Conservation (phyloP, 2,329 filamentous ascomycete species). For the Pyrenophora tritici-repentis region DNA sequence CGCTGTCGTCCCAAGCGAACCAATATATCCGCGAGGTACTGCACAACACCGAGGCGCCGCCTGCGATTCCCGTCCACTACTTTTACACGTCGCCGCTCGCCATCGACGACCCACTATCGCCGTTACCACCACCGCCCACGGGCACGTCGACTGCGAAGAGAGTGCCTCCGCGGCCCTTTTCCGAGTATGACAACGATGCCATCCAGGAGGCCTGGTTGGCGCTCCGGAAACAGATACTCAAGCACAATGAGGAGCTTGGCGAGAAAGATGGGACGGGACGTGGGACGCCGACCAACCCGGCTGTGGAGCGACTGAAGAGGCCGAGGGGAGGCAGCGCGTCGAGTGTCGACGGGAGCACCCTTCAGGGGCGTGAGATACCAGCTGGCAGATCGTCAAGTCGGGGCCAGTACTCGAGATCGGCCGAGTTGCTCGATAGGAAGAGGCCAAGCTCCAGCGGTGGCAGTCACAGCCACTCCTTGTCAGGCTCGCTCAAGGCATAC, state of each 20-base stretch:
- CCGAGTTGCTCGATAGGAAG: conserved; percentile 30
- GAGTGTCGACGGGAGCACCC: conserved; percentile 25
- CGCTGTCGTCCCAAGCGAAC: conserved; percentile 44
- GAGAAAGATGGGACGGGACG: conserved; percentile 36
- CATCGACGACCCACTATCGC: conserved; percentile 86
- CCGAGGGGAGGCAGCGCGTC: conserved; percentile 40
- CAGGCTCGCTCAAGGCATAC: conserved; percentile 37
- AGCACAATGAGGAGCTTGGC: conserved; percentile 48
- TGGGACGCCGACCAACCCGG: conserved; percentile 41
- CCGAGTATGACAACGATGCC: conserved; percentile 75
- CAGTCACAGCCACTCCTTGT: conserved; percentile 25
- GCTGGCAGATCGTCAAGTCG: conserved; percentile 22
- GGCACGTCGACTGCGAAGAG: conserved; percentile 54
- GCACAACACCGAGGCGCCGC: conserved; percentile 44
- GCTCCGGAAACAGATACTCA: conserved; percentile 58
- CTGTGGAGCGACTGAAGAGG: conserved; percentile 41
- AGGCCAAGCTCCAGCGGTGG: conserved; percentile 33
- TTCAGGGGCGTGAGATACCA: conserved; percentile 39
- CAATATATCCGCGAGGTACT: conserved; percentile 54
- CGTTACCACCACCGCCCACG: conserved; percentile 61
- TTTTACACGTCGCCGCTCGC: conserved; percentile 84
- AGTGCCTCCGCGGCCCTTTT: conserved; percentile 75
- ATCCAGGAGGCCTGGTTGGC: conserved; percentile 78
- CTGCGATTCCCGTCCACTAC: conserved; percentile 57
- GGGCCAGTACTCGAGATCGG: conserved; percentile 37